phyloP scores from a whole-genome alignment of 2,329 filamentous ascomycete species.

The Microascus cirrosus region DNA sequence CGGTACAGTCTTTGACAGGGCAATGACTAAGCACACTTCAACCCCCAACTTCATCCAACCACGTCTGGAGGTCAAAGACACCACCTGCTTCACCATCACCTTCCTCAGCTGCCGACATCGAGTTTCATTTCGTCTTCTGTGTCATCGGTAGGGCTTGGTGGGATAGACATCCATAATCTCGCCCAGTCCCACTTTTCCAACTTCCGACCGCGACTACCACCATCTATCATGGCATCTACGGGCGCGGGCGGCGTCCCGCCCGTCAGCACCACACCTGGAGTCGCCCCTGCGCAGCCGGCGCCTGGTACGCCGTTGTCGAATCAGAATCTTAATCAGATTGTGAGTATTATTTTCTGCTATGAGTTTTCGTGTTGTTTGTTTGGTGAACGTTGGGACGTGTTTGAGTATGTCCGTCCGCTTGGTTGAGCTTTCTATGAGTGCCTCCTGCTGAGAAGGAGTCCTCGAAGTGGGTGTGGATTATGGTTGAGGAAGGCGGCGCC shows the following conservation, averaged over 20 bases:
- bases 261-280: slow-evolving; percentile 8
- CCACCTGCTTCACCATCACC: neutral
- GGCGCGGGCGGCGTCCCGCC: slow-evolving; percentile 20
- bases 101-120: neutral
- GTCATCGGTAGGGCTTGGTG: neutral
- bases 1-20: neutral
- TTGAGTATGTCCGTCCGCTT: neutral
- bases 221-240: slow-evolving; percentile 4
- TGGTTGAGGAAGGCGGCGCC: too few relatives aligned
- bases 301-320: slow-evolving; percentile 50
- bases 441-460: too few relatives aligned
- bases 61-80: neutral
- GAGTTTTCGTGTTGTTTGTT: neutral
- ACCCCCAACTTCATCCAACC: neutral
- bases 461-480: too few relatives aligned
- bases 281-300: slow-evolving; percentile 12
- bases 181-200: neutral
- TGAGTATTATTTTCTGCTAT: slow-evolving; percentile 56
- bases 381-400: neutral
- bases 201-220: neutral
- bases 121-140: neutral
- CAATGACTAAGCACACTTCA: neutral
- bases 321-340: slow-evolving; percentile 91
- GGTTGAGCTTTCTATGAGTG: neutral
- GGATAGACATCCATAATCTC: neutral